Conservation (phyloP, 805 yeast species). For the Pichia heedii region DNA sequence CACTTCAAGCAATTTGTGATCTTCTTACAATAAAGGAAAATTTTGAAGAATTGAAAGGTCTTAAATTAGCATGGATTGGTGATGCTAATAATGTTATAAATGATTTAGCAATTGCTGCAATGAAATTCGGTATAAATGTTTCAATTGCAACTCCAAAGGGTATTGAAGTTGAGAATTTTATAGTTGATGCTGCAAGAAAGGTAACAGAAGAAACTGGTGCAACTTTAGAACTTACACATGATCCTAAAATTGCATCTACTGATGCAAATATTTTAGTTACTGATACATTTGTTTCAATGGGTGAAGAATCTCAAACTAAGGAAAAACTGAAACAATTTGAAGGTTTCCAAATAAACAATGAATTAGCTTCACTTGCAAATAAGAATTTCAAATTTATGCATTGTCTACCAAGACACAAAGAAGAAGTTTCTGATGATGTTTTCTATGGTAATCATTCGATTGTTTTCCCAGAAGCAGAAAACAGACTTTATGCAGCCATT, state of each 20-base stretch:
- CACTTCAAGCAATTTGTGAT: slow-evolving; percentile 92
- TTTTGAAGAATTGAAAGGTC: slow-evolving; percentile 47
- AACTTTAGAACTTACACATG: slow-evolving; percentile 51
- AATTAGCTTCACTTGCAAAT: slow-evolving; percentile 56
- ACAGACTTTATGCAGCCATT: slow-evolving; percentile 91
- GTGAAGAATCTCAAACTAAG: slow-evolving; percentile 76
- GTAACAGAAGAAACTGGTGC: slow-evolving; percentile 46
- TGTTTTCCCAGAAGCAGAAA: slow-evolving; percentile 94
- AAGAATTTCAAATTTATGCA: slow-evolving; percentile 90
- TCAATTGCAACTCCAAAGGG: slow-evolving; percentile 79
- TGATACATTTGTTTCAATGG: slow-evolving; percentile 98
- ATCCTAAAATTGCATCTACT: slow-evolving; percentile 65
- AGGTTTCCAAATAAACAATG: slow-evolving; percentile 76
- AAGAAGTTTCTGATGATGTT: slow-evolving; percentile 90
- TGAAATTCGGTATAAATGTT: slow-evolving; percentile 76
- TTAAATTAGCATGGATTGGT: slow-evolving; percentile 92
- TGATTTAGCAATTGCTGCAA: slow-evolving; percentile 82
- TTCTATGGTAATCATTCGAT: slow-evolving; percentile 77
- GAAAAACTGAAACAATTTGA: slow-evolving; percentile 69
- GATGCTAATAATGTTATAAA: slow-evolving; percentile 94
- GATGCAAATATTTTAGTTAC: slow-evolving; percentile 81
- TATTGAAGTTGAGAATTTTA: slow-evolving; percentile 49
- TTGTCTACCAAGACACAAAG: slow-evolving; percentile 91
- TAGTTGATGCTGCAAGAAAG: slow-evolving; percentile 44
- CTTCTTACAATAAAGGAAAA: slow-evolving; percentile 76